Evolutionary conservation across 2,329 filamentous ascomycete species (phyloP).

Genomic region (Aspergillus sp.): DNA sequence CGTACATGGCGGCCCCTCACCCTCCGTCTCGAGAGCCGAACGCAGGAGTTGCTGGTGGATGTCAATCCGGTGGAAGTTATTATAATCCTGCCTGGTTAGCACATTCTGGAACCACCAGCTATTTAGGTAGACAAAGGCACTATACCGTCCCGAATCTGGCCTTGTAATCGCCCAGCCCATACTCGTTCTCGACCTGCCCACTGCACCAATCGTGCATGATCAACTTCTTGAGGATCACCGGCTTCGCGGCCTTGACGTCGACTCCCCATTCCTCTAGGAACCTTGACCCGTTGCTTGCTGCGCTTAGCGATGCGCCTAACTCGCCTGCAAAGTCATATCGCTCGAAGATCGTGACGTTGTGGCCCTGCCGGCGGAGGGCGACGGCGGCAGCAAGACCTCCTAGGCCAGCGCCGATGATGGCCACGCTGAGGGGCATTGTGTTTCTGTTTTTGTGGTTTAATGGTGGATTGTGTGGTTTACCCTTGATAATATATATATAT

Average conservation of each 20-base stretch:
- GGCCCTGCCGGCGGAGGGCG: conserved; percentile 20
- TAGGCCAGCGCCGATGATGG: conserved; percentile 28
- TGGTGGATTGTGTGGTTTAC: no score
- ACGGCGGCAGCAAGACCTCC: conserved; percentile 23
- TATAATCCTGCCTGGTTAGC: conserved; percentile 20
- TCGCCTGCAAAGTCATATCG: conserved; percentile 25
- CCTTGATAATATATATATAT: no score
- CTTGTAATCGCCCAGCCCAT: conserved; percentile 30
- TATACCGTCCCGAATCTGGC: conserved; percentile 21
- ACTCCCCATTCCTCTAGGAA: conserved; percentile 26
- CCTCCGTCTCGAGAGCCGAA: conserved; percentile 22
- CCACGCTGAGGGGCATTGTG: conserved; percentile 19
- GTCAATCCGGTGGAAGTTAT: conserved; percentile 30
- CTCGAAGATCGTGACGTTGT: conserved; percentile 25
- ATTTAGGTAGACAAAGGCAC: no score
- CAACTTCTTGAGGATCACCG: conserved; percentile 30
- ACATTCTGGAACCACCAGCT: background rate
- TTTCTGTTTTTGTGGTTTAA: no score
- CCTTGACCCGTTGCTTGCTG: conserved; percentile 21
- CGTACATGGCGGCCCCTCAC: conserved; percentile 17
- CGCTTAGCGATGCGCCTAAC: conserved; percentile 24
- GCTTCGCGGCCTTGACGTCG: conserved; percentile 21
- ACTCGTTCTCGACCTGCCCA: conserved; percentile 25
- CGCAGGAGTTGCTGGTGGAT: conserved; percentile 26
- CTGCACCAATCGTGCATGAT: conserved; percentile 32